These are phyloP conservation scores for Carex arenaria DNA, from an alignment of 202 grass and related monocot genomes.

Conservation along the genomic window DNA sequence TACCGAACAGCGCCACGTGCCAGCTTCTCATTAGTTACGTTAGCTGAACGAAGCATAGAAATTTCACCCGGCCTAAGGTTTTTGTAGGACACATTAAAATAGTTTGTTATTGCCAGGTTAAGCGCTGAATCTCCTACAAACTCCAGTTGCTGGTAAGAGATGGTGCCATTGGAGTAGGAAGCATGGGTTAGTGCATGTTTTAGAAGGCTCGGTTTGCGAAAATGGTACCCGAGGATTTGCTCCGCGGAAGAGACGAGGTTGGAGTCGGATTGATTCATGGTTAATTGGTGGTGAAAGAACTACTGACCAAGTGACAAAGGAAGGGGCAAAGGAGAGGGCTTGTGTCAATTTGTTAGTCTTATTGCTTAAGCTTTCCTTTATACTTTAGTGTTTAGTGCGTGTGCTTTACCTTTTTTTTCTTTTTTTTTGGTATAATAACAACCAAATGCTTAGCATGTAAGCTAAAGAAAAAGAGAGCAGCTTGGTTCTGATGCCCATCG, in stretches of 20 bases:
- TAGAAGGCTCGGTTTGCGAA: constrained; percentile 43
- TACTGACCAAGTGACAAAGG: too few species aligned
- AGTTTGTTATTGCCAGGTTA: constrained; percentile 50
- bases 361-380: too few species aligned
- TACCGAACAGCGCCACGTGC: constrained; percentile 61
- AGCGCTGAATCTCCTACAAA: constrained; percentile 76
- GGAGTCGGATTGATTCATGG: neutral
- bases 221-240: constrained; percentile 45
- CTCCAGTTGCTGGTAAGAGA: constrained; percentile 65
- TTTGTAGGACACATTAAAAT: constrained; percentile 45
- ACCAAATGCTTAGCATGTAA: too few species aligned
- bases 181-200: constrained; percentile 71
- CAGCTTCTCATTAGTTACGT: constrained; percentile 76
- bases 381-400: too few species aligned
- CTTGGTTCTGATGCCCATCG: too few species aligned
- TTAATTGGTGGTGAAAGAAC: neutral
- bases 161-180: constrained; percentile 26
- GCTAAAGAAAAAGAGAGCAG: too few species aligned
- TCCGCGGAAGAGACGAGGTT: neutral
- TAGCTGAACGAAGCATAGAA: constrained; percentile 54
- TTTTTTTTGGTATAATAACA: too few species aligned
- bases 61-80: constrained; percentile 40
- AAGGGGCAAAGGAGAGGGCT: too few species aligned
- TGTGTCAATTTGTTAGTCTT: too few species aligned
- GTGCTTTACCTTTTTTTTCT: too few species aligned